Base-by-base conservation (phyloP, 345 rosid genomes). In the Aurinia saxatilis region DNA sequence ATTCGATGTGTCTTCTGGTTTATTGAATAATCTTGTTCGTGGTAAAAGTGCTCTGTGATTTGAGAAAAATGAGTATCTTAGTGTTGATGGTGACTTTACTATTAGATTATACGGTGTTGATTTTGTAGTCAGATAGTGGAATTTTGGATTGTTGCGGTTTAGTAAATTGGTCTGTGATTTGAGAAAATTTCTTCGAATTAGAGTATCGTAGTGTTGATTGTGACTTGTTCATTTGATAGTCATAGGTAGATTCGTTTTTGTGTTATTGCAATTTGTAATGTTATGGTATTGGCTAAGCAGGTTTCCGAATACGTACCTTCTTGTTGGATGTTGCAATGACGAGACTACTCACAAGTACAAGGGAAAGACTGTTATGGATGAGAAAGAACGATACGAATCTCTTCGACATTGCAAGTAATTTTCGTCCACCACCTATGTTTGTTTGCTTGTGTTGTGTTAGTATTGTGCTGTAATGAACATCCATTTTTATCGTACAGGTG, bases 291-390 rank as follows among this genome's bases (percentile, higher is more conserved):
- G 15, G 10, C 10, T 7, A 41, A 55, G 25, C 46, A 84, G 90
- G 77, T 79, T 84, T 63, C 86, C 83, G 11, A 81, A 84, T 25
- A 76, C 86, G 33, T 75, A 70, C 54, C 68, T 81, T 56, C 69
- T 84, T 68, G 84, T 84, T 50, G 90, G 90, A 30, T 84, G 90
- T 57, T 78, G 81, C 80, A 84, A 79, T 13, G 90, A 84, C 34
- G 80, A 81, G 23, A 63, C 50, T 19, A 84, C 86, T 11, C 84
- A 65, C 67, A 74, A 69, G 31, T 81, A 38, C 12, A 84, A 84
- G 75, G 90, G 90, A 29, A 84, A 79, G 72, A 84, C 90, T 23
- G 86, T 84, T 5, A 81, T 81, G 90, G 79, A 73, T 6, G 87
- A 74, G 30, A 4, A 74, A 49, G 90, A 84, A 39, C 80, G 87